Evolutionary conservation across 78 protist species (phyloP).

Genomic region (slime mould (Dictyostelium discoideum)): DNA sequence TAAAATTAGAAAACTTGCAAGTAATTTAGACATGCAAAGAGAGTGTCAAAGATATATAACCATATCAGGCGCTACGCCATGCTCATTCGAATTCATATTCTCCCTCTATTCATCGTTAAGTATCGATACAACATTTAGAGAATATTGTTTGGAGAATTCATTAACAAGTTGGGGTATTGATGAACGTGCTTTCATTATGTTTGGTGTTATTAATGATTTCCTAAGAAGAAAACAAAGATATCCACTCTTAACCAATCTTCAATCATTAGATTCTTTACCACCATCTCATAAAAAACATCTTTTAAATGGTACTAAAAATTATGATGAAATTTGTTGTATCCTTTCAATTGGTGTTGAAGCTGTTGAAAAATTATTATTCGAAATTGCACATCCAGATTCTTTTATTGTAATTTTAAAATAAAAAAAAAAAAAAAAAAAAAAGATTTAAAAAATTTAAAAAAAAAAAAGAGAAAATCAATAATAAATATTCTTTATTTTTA

Average conservation of each 20-base stretch:
- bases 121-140: slow-evolving; percentile 54
- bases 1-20: slow-evolving; percentile 42
- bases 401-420: slow-evolving; percentile 46
- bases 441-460: not conserved
- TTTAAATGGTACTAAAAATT: slow-evolving; percentile 61
- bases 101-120: slow-evolving; percentile 10
- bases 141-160: slow-evolving; percentile 62
- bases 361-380: slow-evolving; percentile 27
- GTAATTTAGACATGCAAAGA: slow-evolving; percentile 63
- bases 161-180: slow-evolving; percentile 58
- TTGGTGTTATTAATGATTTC: slow-evolving; percentile 73
- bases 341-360: slow-evolving; percentile 61
- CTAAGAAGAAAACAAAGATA: slow-evolving; percentile 70
- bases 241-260: slow-evolving; percentile 43
- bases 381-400: slow-evolving; percentile 57
- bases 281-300: slow-evolving; percentile 44
- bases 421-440: not conserved
- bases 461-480: not conserved
- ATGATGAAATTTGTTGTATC: slow-evolving; percentile 80
- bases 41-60: slow-evolving; percentile 51
- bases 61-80: slow-evolving; percentile 23
- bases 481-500: not conserved
- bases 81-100: slow-evolving; percentile 48
- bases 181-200: slow-evolving; percentile 60
- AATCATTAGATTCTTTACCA: slow-evolving; percentile 28